phyloP scores from a whole-genome alignment of 139 green algal species.

The Monoraphidium neglectum region DNA sequence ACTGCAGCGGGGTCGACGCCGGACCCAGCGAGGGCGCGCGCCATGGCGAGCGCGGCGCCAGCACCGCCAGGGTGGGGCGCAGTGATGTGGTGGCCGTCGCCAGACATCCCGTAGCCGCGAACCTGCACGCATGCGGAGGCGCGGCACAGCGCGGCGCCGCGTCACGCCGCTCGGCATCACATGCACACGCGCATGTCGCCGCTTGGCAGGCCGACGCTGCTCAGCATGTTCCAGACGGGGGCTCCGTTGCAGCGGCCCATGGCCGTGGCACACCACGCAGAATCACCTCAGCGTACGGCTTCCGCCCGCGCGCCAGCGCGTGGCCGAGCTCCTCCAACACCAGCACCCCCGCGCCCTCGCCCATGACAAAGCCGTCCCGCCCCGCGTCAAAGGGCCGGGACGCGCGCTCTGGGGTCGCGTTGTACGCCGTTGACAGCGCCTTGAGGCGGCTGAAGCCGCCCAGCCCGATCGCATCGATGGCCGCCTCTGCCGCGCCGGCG shows the following conservation, averaged over 20 bases:
- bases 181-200: too few species aligned
- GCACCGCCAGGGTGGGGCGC: slow-evolving; percentile 65
- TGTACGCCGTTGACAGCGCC: slow-evolving; percentile 58
- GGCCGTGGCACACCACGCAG: too few species aligned
- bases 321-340: slow-evolving; percentile 87
- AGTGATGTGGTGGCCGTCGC: slow-evolving; percentile 93
- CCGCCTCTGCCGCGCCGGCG: slow-evolving; percentile 80
- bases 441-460: slow-evolving; percentile 83
- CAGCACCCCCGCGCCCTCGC: slow-evolving; percentile 82
- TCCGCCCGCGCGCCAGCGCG: slow-evolving; percentile 65
- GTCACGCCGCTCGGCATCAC: too few species aligned
- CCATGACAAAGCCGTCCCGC: slow-evolving; percentile 94
- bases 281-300: slow-evolving; percentile 80
- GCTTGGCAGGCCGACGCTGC: too few species aligned
- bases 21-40: slow-evolving; percentile 21
- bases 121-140: too few species aligned
- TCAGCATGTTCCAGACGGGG: too few species aligned
- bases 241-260: too few species aligned
- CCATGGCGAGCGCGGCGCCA: slow-evolving; percentile 52
- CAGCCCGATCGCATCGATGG: slow-evolving; percentile 87
- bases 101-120: slow-evolving; percentile 84
- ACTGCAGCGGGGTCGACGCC: slow-evolving; percentile 60
- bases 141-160: not conserved
- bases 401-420: slow-evolving; percentile 8
- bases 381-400: slow-evolving; percentile 83